Base-by-base conservation (phyloP, 2,329 filamentous ascomycete genomes). In the Coniochaeta sp. region DNA sequence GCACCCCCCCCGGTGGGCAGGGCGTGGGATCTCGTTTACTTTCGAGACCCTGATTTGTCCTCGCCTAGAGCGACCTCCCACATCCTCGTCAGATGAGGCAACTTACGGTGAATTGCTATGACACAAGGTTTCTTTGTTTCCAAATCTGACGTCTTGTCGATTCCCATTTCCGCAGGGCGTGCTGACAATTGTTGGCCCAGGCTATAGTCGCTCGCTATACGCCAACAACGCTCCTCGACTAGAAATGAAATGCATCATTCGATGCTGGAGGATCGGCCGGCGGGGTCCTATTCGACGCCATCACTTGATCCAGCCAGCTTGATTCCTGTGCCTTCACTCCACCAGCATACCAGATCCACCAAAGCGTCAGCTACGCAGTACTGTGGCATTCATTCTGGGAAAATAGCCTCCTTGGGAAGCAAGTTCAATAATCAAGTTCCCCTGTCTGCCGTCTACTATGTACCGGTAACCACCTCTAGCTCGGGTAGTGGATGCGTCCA, bases 1-100 rank as follows among this genome's bases (percentile, higher is more conserved):
- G 47, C 26, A 26, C 22, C 14, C 3, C n/a, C 8, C 47, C 6
- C 22, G 8, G 42, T 26, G 42, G 42, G 42, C 42, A 14, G 12
- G 19, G 47, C 47, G 47, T 52, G 47, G 47, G 47, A 52, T 52
- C 30, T 28, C 47, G 17, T 28, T 30, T n/a, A 26, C 24, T 32
- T 59, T 30, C 58, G 58, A 59, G 44, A 55, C 59, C 65, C 61
- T 69, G 68, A 69, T 69, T 69, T 69, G 68, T 65, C 57, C 64
- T 62, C 63, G 60, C 60, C 64, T 63, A 65, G 59, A 44, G 55
- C 61, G 63, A 28, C 62, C 67, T 67, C 66, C 66, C 66, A 66
- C 65, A 61, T 62, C 63, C 60, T 59, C 57, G 57, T 61, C 63
- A 63, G 60, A 65, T 61, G 65, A 61, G 61, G 62, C 59, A 47